These are phyloP conservation scores for Diplotaxis tenuifolia DNA, from an alignment of 345 rosid species.

Conservation along the genomic window DNA sequence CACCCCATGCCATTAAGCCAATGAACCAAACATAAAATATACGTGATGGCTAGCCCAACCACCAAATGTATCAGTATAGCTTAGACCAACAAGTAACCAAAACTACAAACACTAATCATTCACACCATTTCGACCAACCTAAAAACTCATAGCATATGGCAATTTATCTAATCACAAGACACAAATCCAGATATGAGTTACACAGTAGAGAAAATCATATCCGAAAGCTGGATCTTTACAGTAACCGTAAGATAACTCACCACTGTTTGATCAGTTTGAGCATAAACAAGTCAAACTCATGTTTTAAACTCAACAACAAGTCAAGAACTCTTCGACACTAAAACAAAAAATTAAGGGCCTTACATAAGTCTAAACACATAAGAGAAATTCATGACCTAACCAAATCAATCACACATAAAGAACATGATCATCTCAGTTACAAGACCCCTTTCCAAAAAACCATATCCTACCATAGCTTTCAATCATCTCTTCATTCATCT, in stretches of 20 bases:
- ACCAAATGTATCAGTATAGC: neutral
- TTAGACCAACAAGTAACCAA: neutral
- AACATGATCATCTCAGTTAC: no score
- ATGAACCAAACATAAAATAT: neutral
- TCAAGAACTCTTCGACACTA: no score
- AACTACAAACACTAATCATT: neutral
- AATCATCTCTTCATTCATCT: no score
- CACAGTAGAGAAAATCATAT: neutral
- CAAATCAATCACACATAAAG: no score
- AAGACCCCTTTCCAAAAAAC: no score
- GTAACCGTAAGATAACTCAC: slow-evolving; percentile 5
- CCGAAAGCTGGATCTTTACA: neutral
- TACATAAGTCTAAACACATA: no score
- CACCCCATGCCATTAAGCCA: neutral
- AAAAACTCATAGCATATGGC: neutral
- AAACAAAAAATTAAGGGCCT: no score
- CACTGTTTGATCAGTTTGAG: slow-evolving; percentile 17
- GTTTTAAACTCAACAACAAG: no score
- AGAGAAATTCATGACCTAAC: no score
- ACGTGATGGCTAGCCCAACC: neutral
- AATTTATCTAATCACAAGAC: neutral
- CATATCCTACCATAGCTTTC: no score
- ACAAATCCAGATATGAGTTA: neutral
- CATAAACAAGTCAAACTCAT: no score
- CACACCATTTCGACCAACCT: neutral